phyloP scores from a whole-genome alignment of 768 basidiomycete species.

The Leucocoprinus birnbaumii region DNA sequence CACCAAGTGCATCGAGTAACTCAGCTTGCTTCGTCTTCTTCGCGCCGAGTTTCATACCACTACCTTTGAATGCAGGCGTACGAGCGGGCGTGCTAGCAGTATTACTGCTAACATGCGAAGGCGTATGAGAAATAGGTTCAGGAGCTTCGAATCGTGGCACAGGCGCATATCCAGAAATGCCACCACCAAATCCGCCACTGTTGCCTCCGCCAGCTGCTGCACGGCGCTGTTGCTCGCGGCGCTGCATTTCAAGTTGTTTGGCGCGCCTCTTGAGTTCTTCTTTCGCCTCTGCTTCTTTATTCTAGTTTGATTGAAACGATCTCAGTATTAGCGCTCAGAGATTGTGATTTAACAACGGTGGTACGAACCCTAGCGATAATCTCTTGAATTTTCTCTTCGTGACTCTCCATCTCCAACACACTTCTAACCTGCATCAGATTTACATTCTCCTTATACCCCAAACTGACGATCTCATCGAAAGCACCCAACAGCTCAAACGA shows the following conservation, averaged over 20 bases:
- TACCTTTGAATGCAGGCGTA: constrained; percentile 84
- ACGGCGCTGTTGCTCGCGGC: constrained; percentile 88
- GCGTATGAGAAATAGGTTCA: constrained; percentile 37
- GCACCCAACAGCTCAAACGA: constrained; percentile 92
- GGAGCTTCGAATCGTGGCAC: constrained; percentile 72
- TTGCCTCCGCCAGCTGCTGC: constrained; percentile 47
- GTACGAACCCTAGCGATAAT: constrained; percentile 86
- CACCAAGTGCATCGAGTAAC: constrained; percentile 82
- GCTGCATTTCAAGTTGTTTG: constrained; percentile 97
- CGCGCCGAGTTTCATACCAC: constrained; percentile 94
- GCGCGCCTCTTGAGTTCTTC: constrained; percentile 98
- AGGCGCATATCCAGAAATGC: constrained; percentile 66
- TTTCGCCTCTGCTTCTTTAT: constrained; percentile 99
- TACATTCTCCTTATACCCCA: constrained; percentile 82
- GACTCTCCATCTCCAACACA: constrained; percentile 86
- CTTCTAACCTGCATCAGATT: constrained; percentile 77
- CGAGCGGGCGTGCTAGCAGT: constrained; percentile 48
- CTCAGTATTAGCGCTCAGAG: background rate
- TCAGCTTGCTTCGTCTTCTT: constrained; percentile 92
- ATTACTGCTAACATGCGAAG: constrained; percentile 37
- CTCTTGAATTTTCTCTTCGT: constrained; percentile 95
- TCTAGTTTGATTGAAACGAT: constrained; percentile 41
- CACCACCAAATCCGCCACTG: constrained; percentile 63
- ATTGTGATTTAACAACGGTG: constrained; percentile 1
- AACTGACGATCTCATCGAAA: constrained; percentile 93